Base-by-base conservation (phyloP, 2,329 filamentous ascomycete genomes). In the Microsporum ferrugineum region DNA sequence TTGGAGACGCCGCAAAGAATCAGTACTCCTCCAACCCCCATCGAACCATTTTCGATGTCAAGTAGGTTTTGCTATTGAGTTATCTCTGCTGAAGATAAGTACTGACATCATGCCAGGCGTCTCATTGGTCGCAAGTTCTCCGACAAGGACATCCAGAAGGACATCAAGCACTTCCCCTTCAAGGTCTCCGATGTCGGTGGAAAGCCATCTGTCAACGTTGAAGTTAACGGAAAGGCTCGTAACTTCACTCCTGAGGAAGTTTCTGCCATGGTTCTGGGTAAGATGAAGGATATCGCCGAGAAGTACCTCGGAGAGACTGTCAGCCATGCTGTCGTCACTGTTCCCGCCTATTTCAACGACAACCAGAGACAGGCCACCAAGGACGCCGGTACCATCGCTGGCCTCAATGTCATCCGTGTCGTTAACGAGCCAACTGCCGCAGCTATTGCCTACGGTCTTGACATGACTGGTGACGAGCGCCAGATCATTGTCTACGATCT, bases 81-180 rank as follows among this genome's bases (percentile, higher is more conserved):
- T 27, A 17, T 4, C 23, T 3, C 58, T 14, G 17, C 12, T 17
- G 17, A 47, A 39, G 2, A 14, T 49, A 5, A 38, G n/a, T 58
- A 49, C 62, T 63, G 33, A 61, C 49, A 23, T 4, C 36, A 2
- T 34, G 61, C 5, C 66, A 90, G 88, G 80, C 89, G 89, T 74
- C 77, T 94, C 71, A 91, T 94, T 72, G 89, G 89, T 71, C 88
- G 88, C 76, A 94, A 91, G 79, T 91, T 82, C 76, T 78, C 79
- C 58, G 89, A 94, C 75, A 88, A 87, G 80, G 89, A 95, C 66
- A 87, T 96, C 67, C 91, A 96, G 80, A 83, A 81, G 73, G 94
- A 99, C 74, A 84, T 94, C 74, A 97, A 99, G 88, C 89, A 96
- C 82, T 96, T 96, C 84, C 92, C 94, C 72, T 99, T 92, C 88